These are phyloP conservation scores for Immersiporthe knoxdaviesiana DNA, from an alignment of 2,329 filamentous ascomycete species.

Conservation along the genomic window DNA sequence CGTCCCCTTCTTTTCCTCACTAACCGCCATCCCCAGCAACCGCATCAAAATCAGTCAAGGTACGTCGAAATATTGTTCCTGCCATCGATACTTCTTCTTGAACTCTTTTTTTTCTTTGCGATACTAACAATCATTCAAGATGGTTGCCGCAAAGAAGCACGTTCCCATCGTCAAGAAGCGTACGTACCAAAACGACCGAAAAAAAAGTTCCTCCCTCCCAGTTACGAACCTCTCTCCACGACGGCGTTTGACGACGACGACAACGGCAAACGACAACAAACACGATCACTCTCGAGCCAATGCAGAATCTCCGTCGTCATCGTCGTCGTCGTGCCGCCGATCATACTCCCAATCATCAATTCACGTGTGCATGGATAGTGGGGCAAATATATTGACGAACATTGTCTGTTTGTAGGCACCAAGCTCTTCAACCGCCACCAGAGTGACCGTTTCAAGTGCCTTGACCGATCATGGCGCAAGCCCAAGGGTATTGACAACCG, in stretches of 20 bases:
- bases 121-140: conserved; percentile 55
- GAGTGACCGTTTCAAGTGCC: conserved; percentile 94
- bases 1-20: conserved; percentile 18
- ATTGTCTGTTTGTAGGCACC: conserved; percentile 67
- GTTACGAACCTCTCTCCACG: conserved; percentile 16
- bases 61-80: conserved; percentile 18
- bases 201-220: conserved; percentile 25
- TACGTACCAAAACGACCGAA: conserved; percentile 60
- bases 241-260: neutral
- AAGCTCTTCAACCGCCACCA: conserved; percentile 97
- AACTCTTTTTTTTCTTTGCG: neutral
- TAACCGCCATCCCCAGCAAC: conserved; percentile 28
- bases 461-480: conserved; percentile 93
- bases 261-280: conserved; percentile 9
- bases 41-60: conserved; percentile 30
- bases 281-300: conserved; percentile 9
- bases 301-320: neutral
- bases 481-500: conserved; percentile 99
- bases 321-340: conserved; percentile 1
- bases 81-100: neutral
- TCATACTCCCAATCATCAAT: conserved; percentile 19
- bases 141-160: conserved; percentile 99
- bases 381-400: conserved; percentile 43
- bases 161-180: conserved; percentile 99
- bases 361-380: conserved; percentile 27